Evolutionary conservation across 345 rosid species (phyloP), one percentile per base, ranked within the genome.

Genomic region (Conringia planisiliqua): DNA sequence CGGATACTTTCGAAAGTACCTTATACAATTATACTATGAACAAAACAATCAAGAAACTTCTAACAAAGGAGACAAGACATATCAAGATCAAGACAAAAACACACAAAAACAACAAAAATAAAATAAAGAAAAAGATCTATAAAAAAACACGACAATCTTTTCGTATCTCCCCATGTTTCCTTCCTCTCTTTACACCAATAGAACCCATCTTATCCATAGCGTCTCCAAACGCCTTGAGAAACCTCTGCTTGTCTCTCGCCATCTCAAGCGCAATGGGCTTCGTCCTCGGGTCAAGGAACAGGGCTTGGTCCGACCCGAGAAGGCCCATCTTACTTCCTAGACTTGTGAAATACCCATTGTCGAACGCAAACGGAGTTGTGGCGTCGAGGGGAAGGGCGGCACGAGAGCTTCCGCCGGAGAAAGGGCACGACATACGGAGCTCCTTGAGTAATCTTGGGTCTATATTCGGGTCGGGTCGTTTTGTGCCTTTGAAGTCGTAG

Each of bases 141-240:
- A 69, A 14, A 70, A 85, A 93, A 47, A 73, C 7, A 6, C 85
- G 72, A 77, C 97, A 91, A 56, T 81, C 89, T 20, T 65, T 88
- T 77, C 90, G 88, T 72, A 56, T 86, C 87, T 89, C 97, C 10
- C 94, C 98, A 72, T 85, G 90, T 71, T 29, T 84, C 54, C 66
- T 83, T 56, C 97, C 96, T 22, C 83, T 83, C 72, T 93, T 89
- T 11, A 93, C 90, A 26, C 91, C 93, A 35, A 86, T 85, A 3
- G 84, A 83, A 10, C 97, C 92, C 97, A 90, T 88, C 75, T 87
- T 89, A 50, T 88, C 98, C 92, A 89, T 90, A 6, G 97, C 94
- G 2, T 24, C 75, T 3, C 85, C 67, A 83, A 90, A 93, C 62
- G 85, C 92, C 54, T 77, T 87, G 27, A 85, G 87, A 68, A 90